Conservation (phyloP, 2,329 filamentous ascomycete genomes). For the Pseudogymnoascus sp. region DNA sequence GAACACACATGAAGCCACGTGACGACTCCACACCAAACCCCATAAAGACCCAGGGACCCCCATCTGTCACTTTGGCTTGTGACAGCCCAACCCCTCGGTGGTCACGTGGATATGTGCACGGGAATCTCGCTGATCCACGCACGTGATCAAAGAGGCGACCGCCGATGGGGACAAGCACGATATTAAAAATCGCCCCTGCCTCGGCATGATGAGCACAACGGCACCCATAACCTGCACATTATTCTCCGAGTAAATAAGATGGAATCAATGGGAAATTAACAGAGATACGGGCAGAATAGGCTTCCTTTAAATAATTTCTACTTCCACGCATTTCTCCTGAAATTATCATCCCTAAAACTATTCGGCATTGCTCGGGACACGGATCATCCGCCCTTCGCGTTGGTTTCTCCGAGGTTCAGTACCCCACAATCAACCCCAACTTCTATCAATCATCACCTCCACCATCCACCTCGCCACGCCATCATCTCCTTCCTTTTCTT, state of each 20-base stretch:
- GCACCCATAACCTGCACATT: neutral
- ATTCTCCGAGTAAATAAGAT: neutral
- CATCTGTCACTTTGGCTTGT: neutral
- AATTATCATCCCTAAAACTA: neutral
- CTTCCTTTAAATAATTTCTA: neutral
- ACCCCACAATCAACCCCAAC: constrained; percentile 9
- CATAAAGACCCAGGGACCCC: neutral
- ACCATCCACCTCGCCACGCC: neutral
- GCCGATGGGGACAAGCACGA: neutral
- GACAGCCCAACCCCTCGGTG: neutral
- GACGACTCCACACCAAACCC: neutral
- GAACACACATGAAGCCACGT: neutral
- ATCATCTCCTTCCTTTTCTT: neutral
- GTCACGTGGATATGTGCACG: neutral
- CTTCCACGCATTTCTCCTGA: neutral
- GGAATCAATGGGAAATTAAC: neutral
- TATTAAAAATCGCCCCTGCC: constrained; percentile 1
- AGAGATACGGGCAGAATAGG: neutral
- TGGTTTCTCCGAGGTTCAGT: constrained; percentile 11
- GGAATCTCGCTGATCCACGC: neutral
- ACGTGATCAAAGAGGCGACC: constrained; percentile 4
- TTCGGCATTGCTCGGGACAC: constrained; percentile 7
- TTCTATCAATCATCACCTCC: neutral
- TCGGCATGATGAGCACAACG: neutral
- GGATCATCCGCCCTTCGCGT: constrained; percentile 9